Evolutionary conservation across 1,139 yeast genomes (phyloP), one percentile per base, ranked within the genome.

Genomic region (Kazachstania sp.): DNA sequence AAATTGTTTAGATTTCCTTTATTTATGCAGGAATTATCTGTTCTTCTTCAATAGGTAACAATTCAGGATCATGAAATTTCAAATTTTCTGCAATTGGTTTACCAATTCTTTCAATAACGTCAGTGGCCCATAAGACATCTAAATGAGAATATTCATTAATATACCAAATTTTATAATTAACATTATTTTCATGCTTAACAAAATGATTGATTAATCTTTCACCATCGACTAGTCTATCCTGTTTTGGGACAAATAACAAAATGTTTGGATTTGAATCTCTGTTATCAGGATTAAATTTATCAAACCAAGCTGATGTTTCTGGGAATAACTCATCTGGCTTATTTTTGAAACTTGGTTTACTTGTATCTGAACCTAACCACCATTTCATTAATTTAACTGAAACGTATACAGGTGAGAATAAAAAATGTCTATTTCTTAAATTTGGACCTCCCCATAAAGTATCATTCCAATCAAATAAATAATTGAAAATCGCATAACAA

Each of bases 41-140:
- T 23, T 32, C 36, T 15, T 32, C 36, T 32, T 32, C 19, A 32
- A 32, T 32, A 9, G 36, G 36, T 32, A 32, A 15, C 19, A 32
- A 32, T 32, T 32, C 36, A 32, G 36, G 36, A 32, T 32, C 36
- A 15, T 15, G 15, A 15, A 35, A 47, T 40, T 55, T 52, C 44
- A 61, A 42, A 34, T 54, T 53, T 36, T 54, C 54, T 9, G 57
- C 49, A 28, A 74, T 55, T n/a, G 69, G 70, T 13, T 52, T 57
- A 2, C 78, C 79, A 2, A 85, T 79, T 45, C 66, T 69, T 2
- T 72, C 72, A 11, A 73, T 69, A 0, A 80, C 94, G 55, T 86
- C 87, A 23, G 70, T 64, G 0, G 96, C 95, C 97, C 97, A 90
- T 29, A 90, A 65, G 20, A 88, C 92, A 61, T 90, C 97, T 56